Evolutionary conservation across 2,329 filamentous ascomycete genomes (phyloP).

Genomic region (Fusarium virguliforme): DNA sequence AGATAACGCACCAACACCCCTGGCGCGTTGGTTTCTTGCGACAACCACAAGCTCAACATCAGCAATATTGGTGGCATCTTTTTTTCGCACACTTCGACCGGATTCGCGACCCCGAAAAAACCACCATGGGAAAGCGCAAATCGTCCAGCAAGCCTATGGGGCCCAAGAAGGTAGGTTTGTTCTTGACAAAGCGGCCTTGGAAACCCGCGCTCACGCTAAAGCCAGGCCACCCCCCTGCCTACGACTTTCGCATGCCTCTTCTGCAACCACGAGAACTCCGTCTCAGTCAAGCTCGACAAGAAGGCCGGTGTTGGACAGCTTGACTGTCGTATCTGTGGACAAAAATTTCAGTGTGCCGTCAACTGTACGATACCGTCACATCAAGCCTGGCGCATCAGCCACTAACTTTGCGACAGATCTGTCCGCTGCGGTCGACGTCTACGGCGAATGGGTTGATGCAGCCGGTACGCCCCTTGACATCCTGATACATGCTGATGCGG

Average conservation of each 20-base stretch:
- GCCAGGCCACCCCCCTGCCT: constrained; percentile 78
- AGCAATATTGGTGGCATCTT: constrained; percentile 44
- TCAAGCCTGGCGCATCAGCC: constrained; percentile 27
- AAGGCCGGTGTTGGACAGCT: constrained; percentile 89
- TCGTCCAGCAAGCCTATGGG: constrained; percentile 88
- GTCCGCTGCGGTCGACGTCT: constrained; percentile 93
- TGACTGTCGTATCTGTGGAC: constrained; percentile 92
- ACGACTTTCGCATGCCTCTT: constrained; percentile 97
- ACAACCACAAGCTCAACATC: constrained; percentile 45
- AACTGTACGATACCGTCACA: constrained; percentile 76
- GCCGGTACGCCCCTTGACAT: constrained; percentile 62
- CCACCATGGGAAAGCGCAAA: constrained; percentile 89
- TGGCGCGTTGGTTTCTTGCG: constrained; percentile 37
- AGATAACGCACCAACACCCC: constrained; percentile 46
- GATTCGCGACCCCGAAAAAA: constrained; percentile 39
- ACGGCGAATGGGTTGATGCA: constrained; percentile 98
- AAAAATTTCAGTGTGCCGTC: constrained; percentile 92
- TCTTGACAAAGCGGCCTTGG: constrained; percentile 9
- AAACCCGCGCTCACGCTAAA: constrained; percentile 34
- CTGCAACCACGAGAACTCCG: constrained; percentile 97
- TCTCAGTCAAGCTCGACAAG: constrained; percentile 93
- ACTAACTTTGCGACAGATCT: constrained; percentile 73
- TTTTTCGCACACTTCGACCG: constrained; percentile 33
- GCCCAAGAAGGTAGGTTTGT: constrained; percentile 86
- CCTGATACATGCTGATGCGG: not conserved